Base-by-base conservation (phyloP, 805 yeast genomes). In the Zygosaccharomyces kombuchaensis region DNA sequence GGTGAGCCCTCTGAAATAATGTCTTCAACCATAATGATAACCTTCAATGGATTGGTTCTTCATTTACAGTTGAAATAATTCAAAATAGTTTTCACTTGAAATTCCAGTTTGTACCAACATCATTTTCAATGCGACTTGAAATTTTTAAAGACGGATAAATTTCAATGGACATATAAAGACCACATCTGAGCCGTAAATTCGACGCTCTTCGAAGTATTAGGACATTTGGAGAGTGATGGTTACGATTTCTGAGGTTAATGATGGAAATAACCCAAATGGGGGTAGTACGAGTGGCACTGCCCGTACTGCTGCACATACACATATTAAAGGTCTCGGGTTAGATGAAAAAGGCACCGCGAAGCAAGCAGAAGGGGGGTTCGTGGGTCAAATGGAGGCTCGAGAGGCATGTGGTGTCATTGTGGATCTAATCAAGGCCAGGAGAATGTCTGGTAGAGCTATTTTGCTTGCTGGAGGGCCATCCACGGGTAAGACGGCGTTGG, bases 391-490 rank as follows among this genome's bases (percentile, higher is more conserved):
- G 3, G 83, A 78, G 51, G 87, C 86, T 10, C 74, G 93, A 66
- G 90, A 83, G 69, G 98, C 97, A 0, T 89, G 96, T 62, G 99
- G 99, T 53, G 84, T 93, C 44, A 78, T 93, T 52, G 95, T 91
- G 32, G 97, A 93, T 68, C 74, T 93, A 69, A 88, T 93, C 70
- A 90, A 89, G 68, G 82, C 87, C 26, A 88, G 87, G 59, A 87
- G 83, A 67, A 85, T 93, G 83, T 84, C 95, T 42, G 99, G 99
- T 23, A 86, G 91, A 61, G 98, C 96, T n/a, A 81, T 93, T 42
- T 69, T 93, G 49, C 75, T 93, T 44, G 98, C 99, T 0, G 99
- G 99, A 43, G 95, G 96, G 5, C 98, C 99, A 8, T 96, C 98
- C 0, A 91, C 98, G 5, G 99, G 99, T 63, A 93, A 93, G 66